Percentiles rank a stretch among this genome's conserved stretches.
These are phyloP conservation scores for Boletus tomentosulus DNA, from an alignment of 768 basidiomycete genomes.

Conservation along the genomic window DNA sequence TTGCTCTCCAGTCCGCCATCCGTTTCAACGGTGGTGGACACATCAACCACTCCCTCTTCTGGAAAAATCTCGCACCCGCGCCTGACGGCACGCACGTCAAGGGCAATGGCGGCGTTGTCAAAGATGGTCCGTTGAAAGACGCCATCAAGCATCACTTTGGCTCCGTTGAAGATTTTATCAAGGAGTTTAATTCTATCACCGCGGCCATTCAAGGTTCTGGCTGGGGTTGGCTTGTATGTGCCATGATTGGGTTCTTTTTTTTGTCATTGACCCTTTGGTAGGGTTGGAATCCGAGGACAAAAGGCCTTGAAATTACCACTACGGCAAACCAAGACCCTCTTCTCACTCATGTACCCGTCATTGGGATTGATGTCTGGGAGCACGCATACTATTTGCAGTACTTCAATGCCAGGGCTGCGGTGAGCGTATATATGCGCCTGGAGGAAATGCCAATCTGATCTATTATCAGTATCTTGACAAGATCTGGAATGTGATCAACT, in stretches of 20 bases:
- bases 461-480: constrained; percentile 61
- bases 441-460: background rate
- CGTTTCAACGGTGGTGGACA: constrained; percentile 41
- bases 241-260: background rate
- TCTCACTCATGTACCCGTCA: constrained; percentile 70
- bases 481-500: constrained; percentile 71
- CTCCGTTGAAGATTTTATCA: constrained; percentile 65
- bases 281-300: constrained; percentile 70
- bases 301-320: constrained; percentile 80
- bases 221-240: constrained; percentile 93
- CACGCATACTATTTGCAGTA: constrained; percentile 98
- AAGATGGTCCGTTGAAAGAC: constrained; percentile 63
- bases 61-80: constrained; percentile 86
- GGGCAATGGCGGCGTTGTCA: constrained; percentile 59
- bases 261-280: constrained; percentile 22
- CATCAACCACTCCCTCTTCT: constrained; percentile 95
- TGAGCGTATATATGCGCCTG: constrained; percentile 38
- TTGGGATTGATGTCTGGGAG: constrained; percentile 95
- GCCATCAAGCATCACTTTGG: constrained; percentile 68
- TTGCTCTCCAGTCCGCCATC: constrained; percentile 24
- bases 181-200: constrained; percentile 81
- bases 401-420: constrained; percentile 90
- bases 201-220: constrained; percentile 89
- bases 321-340: constrained; percentile 97
- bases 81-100: constrained; percentile 43